These are phyloP conservation scores for Elaeis oleifera DNA, from an alignment of 202 grass and related monocot species.

Conservation along the genomic window DNA sequence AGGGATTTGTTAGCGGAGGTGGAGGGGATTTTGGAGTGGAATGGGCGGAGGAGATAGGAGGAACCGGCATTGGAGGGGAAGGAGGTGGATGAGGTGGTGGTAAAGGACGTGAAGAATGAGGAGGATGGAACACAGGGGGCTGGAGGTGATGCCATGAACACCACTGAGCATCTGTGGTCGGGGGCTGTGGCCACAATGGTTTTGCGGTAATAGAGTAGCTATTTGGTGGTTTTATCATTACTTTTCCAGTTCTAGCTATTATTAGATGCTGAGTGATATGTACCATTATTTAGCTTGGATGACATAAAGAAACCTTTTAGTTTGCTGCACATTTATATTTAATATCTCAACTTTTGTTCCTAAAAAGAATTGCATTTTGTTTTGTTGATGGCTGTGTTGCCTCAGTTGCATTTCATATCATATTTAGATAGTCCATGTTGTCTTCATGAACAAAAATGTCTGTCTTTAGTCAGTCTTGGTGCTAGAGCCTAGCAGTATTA, in stretches of 20 bases:
- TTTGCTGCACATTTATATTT: too few species aligned
- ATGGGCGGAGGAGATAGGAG: slow-evolving; percentile 35
- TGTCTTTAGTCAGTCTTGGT: too few species aligned
- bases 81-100: slow-evolving; percentile 16
- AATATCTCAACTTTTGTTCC: too few species aligned
- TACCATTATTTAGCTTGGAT: too few species aligned
- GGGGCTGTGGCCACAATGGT: slow-evolving; percentile 94
- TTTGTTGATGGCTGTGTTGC: too few species aligned
- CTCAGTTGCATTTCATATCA: too few species aligned
- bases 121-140: slow-evolving; percentile 11
- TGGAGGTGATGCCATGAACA: slow-evolving; percentile 57
- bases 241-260: not conserved
- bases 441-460: too few species aligned
- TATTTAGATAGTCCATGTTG: too few species aligned
- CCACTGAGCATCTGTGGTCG: slow-evolving; percentile 79
- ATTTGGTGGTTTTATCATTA: not conserved
- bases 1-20: slow-evolving; percentile 34
- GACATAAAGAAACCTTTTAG: too few species aligned
- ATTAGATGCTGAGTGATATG: too few species aligned
- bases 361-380: too few species aligned
- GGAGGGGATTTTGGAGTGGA: slow-evolving; percentile 40
- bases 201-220: slow-evolving; percentile 44
- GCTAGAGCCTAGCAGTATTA: too few species aligned
- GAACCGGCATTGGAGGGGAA: slow-evolving; percentile 19
- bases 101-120: slow-evolving; percentile 16